A percentile compares a stretch with the other conserved stretches of the same genome.
These are phyloP conservation scores for Gymnopus androsaceus DNA, from an alignment of 1,284 basidiomycete species.

Conservation along the genomic window DNA sequence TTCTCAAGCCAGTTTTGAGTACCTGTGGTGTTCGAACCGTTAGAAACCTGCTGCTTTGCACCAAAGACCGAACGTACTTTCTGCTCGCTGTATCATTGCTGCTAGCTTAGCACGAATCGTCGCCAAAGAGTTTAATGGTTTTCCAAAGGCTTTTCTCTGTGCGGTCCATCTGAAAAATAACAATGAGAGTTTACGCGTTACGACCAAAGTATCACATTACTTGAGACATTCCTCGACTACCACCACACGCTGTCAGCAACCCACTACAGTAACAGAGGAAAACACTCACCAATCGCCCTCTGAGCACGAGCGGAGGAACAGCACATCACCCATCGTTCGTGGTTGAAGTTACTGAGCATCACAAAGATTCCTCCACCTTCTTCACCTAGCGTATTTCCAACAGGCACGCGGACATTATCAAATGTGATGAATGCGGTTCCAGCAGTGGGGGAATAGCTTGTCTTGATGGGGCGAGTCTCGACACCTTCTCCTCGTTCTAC, in stretches of 20 bases:
- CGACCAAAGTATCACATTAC: conserved; percentile 34
- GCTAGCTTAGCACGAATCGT: conserved; percentile 87
- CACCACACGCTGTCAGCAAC: conserved; percentile 2
- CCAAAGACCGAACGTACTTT: conserved; percentile 36
- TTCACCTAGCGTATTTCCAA: conserved; percentile 84
- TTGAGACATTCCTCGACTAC: conserved; percentile 70
- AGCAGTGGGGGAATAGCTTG: conserved; percentile 74
- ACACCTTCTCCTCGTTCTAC: conserved; percentile 78
- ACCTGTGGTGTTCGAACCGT: conserved; percentile 10
- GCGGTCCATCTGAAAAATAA: conserved; percentile 57
- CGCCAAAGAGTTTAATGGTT: conserved; percentile 80
- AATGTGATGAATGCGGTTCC: conserved; percentile 89
- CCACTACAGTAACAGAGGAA: conserved; percentile 34
- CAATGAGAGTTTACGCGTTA: background rate
- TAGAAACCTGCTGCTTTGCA: no score
- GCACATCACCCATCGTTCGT: conserved; percentile 79
- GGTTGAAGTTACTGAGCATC: conserved; percentile 76
- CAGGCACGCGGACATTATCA: conserved; percentile 84
- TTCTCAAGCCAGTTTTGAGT: conserved; percentile 88
- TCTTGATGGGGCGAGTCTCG: conserved; percentile 85
- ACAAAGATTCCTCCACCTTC: conserved; percentile 84
- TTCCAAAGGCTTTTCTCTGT: conserved; percentile 85
- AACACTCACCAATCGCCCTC: conserved; percentile 35
- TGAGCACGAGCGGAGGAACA: conserved; percentile 56
- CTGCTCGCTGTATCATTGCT: conserved; percentile 81